phyloP scores from a whole-genome alignment of 2,329 filamentous ascomycete genomes.

The Alternaria panax region DNA sequence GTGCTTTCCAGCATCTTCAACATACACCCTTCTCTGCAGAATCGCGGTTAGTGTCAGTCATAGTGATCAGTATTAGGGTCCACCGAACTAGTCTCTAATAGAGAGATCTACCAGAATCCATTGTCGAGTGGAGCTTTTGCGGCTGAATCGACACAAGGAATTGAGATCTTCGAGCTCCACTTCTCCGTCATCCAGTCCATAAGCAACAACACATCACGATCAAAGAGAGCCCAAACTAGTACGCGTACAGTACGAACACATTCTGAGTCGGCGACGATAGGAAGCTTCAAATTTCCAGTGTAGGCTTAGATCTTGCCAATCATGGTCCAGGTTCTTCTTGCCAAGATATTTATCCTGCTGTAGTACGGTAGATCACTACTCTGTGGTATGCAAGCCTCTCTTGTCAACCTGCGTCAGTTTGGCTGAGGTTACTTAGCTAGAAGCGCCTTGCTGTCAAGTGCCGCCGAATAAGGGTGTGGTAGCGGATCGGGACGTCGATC shows the following conservation, averaged over 20 bases:
- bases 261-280: not conserved
- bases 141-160: not conserved
- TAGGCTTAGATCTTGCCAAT: not conserved
- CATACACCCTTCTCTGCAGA: not conserved
- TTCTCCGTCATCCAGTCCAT: not conserved
- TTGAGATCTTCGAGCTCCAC: not conserved
- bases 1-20: not conserved
- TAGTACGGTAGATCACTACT: conserved; percentile 1
- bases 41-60: not conserved
- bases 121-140: not conserved
- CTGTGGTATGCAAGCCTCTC: not conserved
- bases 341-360: not conserved
- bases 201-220: not conserved
- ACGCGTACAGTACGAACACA: not conserved
- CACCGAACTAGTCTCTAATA: not conserved
- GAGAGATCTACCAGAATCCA: not conserved
- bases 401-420: not conserved
- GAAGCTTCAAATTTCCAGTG: not conserved
- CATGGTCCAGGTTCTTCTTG: not conserved
- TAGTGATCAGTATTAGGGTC: not conserved
- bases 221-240: not conserved
- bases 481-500: not conserved
- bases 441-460: not conserved
- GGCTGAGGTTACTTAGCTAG: not conserved
- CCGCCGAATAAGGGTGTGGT: not conserved